Percentiles rank a stretch among this genome's conserved stretches.
Evolutionary conservation across 805 yeast genomes (phyloP).

Genomic region (Torulaspora indica): DNA sequence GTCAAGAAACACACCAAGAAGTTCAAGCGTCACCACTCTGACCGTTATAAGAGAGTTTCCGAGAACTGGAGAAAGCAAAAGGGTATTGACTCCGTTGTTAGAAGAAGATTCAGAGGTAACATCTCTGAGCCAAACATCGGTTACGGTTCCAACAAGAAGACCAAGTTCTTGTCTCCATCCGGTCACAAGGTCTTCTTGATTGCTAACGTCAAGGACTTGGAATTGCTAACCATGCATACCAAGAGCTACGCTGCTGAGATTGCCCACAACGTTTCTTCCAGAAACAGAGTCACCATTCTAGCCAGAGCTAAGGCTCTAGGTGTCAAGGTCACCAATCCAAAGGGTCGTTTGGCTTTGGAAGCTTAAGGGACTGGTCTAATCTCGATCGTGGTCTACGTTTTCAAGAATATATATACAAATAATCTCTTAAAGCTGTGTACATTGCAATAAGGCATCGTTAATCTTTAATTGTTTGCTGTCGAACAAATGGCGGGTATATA

Average conservation of each 20-base stretch:
- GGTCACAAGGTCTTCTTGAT: conserved; percentile 98
- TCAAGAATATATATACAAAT: conserved; percentile 8
- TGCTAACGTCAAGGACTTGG: conserved; percentile 88
- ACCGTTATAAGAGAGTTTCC: conserved; percentile 96
- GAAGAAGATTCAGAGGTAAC: conserved; percentile 99
- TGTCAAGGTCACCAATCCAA: conserved; percentile 97
- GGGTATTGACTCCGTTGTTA: conserved; percentile 99
- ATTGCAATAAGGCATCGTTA: conserved; percentile 12
- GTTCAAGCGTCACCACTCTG: conserved; percentile 99
- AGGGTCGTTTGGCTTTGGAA: conserved; percentile 97
- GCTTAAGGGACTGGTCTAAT: conserved; percentile 51
- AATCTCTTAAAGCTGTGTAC: conserved; percentile 15
- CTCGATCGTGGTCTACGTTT: conserved; percentile 8
- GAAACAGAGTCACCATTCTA: conserved; percentile 94
- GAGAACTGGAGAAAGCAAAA: conserved; percentile 99
- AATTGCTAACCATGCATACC: conserved; percentile 93
- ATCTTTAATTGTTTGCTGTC: neutral
- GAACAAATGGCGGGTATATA: neutral
- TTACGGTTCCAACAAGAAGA: conserved; percentile 99
- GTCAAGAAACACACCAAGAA: conserved; percentile 98
- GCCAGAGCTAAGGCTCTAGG: conserved; percentile 98
- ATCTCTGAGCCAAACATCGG: conserved; percentile 99
- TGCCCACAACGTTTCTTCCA: conserved; percentile 97
- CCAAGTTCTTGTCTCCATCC: conserved; percentile 91
- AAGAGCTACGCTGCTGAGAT: conserved; percentile 99